phyloP scores from a whole-genome alignment of 2,329 filamentous ascomycete genomes.

The Fusarium chaquense region DNA sequence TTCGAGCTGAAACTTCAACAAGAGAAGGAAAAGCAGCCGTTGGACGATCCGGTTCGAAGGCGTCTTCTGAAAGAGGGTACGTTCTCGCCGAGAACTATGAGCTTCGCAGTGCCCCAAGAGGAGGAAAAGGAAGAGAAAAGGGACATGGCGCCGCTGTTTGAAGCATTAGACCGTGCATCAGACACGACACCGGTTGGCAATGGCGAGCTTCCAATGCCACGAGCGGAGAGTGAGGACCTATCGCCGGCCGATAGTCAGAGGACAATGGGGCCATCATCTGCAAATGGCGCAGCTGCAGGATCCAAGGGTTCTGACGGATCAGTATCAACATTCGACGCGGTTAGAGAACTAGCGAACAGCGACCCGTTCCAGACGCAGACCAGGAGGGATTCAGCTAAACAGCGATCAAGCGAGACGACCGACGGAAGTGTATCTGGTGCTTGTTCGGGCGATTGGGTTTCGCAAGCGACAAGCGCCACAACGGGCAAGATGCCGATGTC shows the following conservation, averaged over 20 bases:
- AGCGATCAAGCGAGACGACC: conserved; percentile 71
- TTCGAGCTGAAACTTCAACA: conserved; percentile 78
- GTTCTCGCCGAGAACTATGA: conserved; percentile 61
- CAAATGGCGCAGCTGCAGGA: conserved; percentile 42
- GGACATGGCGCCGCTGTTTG: conserved; percentile 30
- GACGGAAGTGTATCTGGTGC: conserved; percentile 69
- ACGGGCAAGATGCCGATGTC: conserved; percentile 74
- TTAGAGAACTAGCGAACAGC: conserved; percentile 61
- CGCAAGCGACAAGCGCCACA: conserved; percentile 72
- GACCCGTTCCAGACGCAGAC: conserved; percentile 60
- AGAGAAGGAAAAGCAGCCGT: conserved; percentile 64
- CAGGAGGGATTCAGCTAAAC: conserved; percentile 58
- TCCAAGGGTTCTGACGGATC: conserved; percentile 61
- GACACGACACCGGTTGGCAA: conserved; percentile 41
- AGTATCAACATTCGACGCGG: conserved; percentile 59
- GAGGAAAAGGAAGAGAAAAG: conserved; percentile 46
- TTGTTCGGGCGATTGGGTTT: conserved; percentile 70
- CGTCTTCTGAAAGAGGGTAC: conserved; percentile 56
- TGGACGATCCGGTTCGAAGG: conserved; percentile 55
- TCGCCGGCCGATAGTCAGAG: conserved; percentile 47
- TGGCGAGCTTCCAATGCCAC: conserved; percentile 41
- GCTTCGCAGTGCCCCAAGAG: conserved; percentile 52
- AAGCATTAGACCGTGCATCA: conserved; percentile 34
- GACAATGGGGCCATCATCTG: conserved; percentile 46
- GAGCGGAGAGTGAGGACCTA: conserved; percentile 45